Evolutionary conservation across 2,329 filamentous ascomycete species (phyloP).

Genomic region (Teratosphaeriaceae sp.): DNA sequence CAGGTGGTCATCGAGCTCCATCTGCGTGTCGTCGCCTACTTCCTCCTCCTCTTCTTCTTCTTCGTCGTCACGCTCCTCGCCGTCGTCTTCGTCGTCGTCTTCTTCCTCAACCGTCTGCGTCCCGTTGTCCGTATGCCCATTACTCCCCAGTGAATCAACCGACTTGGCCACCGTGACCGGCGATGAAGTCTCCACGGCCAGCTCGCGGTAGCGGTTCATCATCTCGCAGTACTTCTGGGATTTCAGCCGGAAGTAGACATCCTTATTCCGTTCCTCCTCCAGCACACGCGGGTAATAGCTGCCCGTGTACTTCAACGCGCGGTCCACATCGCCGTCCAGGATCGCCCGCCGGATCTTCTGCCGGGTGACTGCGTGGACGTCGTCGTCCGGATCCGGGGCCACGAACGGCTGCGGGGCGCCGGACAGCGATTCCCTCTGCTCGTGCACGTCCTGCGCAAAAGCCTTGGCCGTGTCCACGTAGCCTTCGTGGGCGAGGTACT

Average conservation of each 20-base stretch:
- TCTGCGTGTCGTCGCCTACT: slow-evolving; percentile 37
- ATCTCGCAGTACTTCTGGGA: slow-evolving; percentile 96
- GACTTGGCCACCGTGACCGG: slow-evolving; percentile 23
- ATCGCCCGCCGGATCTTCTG: slow-evolving; percentile 80
- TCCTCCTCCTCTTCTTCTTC: slow-evolving; percentile 24
- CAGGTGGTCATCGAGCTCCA: slow-evolving; percentile 53
- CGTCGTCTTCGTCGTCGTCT: slow-evolving; percentile 5
- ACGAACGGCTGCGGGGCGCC: slow-evolving; percentile 28
- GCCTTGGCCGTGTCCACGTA: slow-evolving; percentile 89
- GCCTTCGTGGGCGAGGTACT: slow-evolving; percentile 90
- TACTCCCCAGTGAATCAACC: slow-evolving; percentile 22
- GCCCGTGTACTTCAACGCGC: slow-evolving; percentile 74
- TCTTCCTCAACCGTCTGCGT: slow-evolving; percentile 27
- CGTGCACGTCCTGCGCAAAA: slow-evolving; percentile 68
- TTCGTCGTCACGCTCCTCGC: slow-evolving; percentile 30
- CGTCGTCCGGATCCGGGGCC: slow-evolving; percentile 48
- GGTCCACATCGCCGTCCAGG: slow-evolving; percentile 86
- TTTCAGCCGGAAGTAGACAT: slow-evolving; percentile 79
- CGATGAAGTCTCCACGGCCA: slow-evolving; percentile 40
- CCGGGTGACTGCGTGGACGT: slow-evolving; percentile 77
- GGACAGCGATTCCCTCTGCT: slow-evolving; percentile 61
- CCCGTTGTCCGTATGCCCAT: slow-evolving; percentile 16
- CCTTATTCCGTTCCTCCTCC: slow-evolving; percentile 58
- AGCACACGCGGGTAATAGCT: slow-evolving; percentile 76
- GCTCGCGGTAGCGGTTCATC: slow-evolving; percentile 67